These are phyloP conservation scores for Neopestalotiopsis sp. DNA, from an alignment of 2,329 filamentous ascomycete genomes.

Conservation along the genomic window DNA sequence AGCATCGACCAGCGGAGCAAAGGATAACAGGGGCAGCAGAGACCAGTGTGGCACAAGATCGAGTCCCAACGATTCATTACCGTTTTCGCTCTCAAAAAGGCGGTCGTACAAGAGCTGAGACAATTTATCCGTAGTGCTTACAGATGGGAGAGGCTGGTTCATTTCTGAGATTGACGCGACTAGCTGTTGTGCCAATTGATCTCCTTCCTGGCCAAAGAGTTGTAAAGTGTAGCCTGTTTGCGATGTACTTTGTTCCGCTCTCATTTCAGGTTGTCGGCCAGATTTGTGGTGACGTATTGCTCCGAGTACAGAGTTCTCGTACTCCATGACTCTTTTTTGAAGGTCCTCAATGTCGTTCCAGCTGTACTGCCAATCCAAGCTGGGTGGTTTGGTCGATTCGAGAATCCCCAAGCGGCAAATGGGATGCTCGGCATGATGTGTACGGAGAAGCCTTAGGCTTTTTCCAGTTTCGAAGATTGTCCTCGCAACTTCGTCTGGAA, in stretches of 20 bases:
- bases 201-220: slow-evolving; percentile 55
- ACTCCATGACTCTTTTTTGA: slow-evolving; percentile 63
- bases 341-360: slow-evolving; percentile 73
- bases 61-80: slow-evolving; percentile 24
- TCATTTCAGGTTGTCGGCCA: not conserved
- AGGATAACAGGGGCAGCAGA: slow-evolving; percentile 71
- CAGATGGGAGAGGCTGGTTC: slow-evolving; percentile 39
- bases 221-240: slow-evolving; percentile 38
- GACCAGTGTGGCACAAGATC: slow-evolving; percentile 61
- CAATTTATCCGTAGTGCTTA: slow-evolving; percentile 41
- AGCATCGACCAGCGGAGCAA: slow-evolving; percentile 73
- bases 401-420: slow-evolving; percentile 61
- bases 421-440: slow-evolving; percentile 74
- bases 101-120: slow-evolving; percentile 45
- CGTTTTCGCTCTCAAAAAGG: slow-evolving; percentile 38
- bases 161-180: slow-evolving; percentile 56
- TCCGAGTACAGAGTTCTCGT: slow-evolving; percentile 49
- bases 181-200: slow-evolving; percentile 53
- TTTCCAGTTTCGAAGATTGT: slow-evolving; percentile 81
- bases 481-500: slow-evolving; percentile 71
- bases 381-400: slow-evolving; percentile 55
- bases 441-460: slow-evolving; percentile 75
- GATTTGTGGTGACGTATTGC: slow-evolving; percentile 33
- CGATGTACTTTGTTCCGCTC: not conserved
- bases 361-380: slow-evolving; percentile 71